Base-by-base conservation (phyloP, 441 rosid species). In the Arabidopsis lyrata region DNA sequence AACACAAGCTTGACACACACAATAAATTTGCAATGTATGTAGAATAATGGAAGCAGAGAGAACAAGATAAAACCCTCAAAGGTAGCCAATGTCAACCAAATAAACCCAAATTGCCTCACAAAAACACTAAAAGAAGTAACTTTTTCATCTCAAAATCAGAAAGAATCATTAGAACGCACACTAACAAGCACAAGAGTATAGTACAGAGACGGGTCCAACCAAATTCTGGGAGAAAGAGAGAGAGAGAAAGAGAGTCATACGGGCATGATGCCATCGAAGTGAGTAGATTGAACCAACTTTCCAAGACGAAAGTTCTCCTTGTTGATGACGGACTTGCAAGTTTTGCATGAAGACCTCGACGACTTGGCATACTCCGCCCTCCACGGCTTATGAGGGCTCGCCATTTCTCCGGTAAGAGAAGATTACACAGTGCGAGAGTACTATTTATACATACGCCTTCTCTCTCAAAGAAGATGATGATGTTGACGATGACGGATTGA, bases 351-450 rank as follows among this genome's bases (percentile, higher is more conserved):
- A 1, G 98, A 88, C 77, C 98, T 84, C 0, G 76, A 86, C 8
- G 99, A 95, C 88, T 95, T 95, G 5, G 99, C 97, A 66, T 95
- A 95, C 81, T 95, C 99, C 68, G 88, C 98, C 79, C 86, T 91
- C 99, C 98, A 95, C 54, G 96, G 82, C 82, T 88, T 88, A 2
- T 81, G 82, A 57, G 84, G 80, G 45, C 70, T 78, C 57, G 88
- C 88, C 95, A 89, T 86, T 73, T 27, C 50, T 39, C 47, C 10
- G 49, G 45, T 38, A 1, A 53, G 7, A 42, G 41, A 58, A 13
- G 7, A 24, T 24, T 60, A 16, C 11, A 65, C 61, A 70, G 70
- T 32, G 73, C 7, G 66, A 36, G 27, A 15, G 53, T 42, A 64
- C 62, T 64, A 70, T 72, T 50, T 59, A 72, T 66, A 66, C 64